A percentile compares a stretch with the other conserved stretches of the same genome.
Evolutionary conservation across 2,329 filamentous ascomycete species (phyloP).

Genomic region (Fusarium virguliforme): DNA sequence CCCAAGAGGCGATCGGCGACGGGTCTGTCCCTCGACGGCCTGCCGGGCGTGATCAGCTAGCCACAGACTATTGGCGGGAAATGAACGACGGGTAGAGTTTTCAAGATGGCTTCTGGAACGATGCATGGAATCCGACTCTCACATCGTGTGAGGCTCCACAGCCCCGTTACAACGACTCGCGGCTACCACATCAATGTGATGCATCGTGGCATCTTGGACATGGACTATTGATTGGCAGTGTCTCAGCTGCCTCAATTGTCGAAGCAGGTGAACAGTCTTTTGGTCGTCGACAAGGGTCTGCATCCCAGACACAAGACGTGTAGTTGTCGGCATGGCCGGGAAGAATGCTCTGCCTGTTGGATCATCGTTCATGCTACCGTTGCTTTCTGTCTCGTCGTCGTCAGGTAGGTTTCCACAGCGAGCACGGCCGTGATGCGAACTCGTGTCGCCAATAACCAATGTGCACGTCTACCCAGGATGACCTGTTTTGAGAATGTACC

Average conservation of each 20-base stretch:
- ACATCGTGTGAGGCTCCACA: conserved; percentile 41
- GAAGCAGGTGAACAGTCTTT: conserved; percentile 7
- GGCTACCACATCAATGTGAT: conserved; percentile 26
- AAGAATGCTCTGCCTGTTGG: conserved; percentile 5
- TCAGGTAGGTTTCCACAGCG: conserved; percentile 12
- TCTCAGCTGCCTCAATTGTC: conserved; percentile 15
- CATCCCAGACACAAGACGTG: neutral
- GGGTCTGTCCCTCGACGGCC: conserved; percentile 25
- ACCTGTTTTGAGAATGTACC: neutral
- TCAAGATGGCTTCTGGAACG: conserved; percentile 43
- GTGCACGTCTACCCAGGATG: conserved; percentile 24
- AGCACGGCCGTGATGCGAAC: conserved; percentile 17
- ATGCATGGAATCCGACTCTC: conserved; percentile 32
- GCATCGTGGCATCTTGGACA: conserved; percentile 15
- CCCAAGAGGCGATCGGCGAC: conserved; percentile 26
- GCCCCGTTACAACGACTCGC: conserved; percentile 32
- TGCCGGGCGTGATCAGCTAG: conserved; percentile 32
- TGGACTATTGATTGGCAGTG: conserved; percentile 29
- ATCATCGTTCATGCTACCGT: conserved; percentile 4
- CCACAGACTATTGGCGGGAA: conserved; percentile 29
- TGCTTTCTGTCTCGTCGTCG: neutral
- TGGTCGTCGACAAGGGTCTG: neutral
- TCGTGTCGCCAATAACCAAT: conserved; percentile 20
- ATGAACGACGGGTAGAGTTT: conserved; percentile 41
- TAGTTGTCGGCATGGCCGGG: conserved; percentile 11